Evolutionary conservation across 129 eudicot genomes (phyloP).

Genomic region (Silybum marianum): DNA sequence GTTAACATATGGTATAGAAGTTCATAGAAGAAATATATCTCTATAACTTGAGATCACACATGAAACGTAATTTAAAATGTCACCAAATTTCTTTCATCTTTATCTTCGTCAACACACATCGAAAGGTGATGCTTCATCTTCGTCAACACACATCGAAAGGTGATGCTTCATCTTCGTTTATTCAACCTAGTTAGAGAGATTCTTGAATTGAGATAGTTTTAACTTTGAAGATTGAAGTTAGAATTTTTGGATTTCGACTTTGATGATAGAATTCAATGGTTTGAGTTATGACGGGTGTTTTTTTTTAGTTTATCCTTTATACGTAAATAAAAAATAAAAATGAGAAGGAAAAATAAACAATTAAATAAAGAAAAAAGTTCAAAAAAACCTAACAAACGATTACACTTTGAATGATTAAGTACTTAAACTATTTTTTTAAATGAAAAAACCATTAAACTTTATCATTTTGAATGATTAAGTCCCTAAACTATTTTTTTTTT

Average conservation of each 20-base stretch:
- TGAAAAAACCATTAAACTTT: too few species aligned
- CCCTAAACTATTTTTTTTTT: too few species aligned
- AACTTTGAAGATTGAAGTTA: not conserved
- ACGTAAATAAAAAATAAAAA: not conserved
- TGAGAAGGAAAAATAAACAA: too few species aligned
- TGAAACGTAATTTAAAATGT: too few species aligned
- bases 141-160: not conserved
- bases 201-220: not conserved
- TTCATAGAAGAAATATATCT: not conserved
- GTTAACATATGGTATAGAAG: not conserved
- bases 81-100: not conserved
- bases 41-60: not conserved
- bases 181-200: not conserved
- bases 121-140: not conserved
- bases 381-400: too few species aligned
- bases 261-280: not conserved
- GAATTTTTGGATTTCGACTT: not conserved
- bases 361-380: too few species aligned
- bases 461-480: too few species aligned
- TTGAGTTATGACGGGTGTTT: not conserved
- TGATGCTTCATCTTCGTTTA: not conserved
- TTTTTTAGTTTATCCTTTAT: not conserved
- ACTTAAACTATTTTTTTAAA: too few species aligned
- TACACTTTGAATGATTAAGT: too few species aligned
- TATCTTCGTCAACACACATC: not conserved